Evolutionary conservation across 2,329 filamentous ascomycete genomes (phyloP), one percentile per base, ranked within the genome.

Genomic region (Fusarium oxysporum): DNA sequence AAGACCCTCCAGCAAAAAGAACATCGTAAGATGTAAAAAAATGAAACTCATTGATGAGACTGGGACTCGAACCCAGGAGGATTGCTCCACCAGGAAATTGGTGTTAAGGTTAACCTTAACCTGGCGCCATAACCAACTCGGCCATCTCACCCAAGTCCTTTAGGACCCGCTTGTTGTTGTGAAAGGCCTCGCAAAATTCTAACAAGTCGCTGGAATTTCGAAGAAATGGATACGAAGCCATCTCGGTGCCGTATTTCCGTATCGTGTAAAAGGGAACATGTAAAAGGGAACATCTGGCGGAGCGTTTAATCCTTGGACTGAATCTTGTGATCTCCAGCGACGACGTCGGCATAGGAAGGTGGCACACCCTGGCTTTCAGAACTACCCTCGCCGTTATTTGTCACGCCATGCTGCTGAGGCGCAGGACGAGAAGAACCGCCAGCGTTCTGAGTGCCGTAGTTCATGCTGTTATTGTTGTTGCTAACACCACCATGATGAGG

Each of bases 281-380:
- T 4, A 28, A 48, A 32, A 45, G 30, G 23, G 47, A 37, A 10
- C 48, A 40, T 45, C 16, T 4, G 47, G 21, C 16, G n/a, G 25
- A 13, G 33, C 21, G 25, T 65, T 62, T 81, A 82, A 8, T 80
- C 77, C 25, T 73, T 73, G 14, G 80, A 77, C 87, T 98, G 96
- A 56, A 98, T 87, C 88, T 98, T 98, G 83, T 98, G 85, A 80
- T 98, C 96, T 2, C 94, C 95, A 78, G 92, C 92, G 66, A 98
- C 92, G 53, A 94, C 96, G 83, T 98, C 94, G 21, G 93, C 92
- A 82, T 98, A 98, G 19, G 92, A 94, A 8, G 96, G 96, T 45
- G 96, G 95, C 41, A 89, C 86, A 17, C 84, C 84, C 54, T 85
- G 79, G 70, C 83, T 82, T 73, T 78, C 75, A 14, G 80, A 79